These are phyloP conservation scores for Plectranthus barbatus DNA, from an alignment of 257 asterid species.

Conservation along the genomic window DNA sequence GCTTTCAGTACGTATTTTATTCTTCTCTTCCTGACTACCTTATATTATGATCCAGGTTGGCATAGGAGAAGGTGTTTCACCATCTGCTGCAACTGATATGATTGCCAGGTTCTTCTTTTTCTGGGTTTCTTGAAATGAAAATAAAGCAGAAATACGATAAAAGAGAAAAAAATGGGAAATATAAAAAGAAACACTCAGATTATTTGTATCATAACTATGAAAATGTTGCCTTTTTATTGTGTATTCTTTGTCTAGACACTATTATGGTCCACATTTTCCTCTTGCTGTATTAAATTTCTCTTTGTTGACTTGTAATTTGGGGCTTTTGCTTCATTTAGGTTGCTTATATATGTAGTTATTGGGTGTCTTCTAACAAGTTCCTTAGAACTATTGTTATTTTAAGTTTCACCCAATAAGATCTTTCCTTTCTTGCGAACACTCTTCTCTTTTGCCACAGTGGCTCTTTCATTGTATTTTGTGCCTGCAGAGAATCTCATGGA, in stretches of 20 bases:
- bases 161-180: background rate
- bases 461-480: no score
- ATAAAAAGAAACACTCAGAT: background rate
- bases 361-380: no score
- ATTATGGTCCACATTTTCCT: background rate
- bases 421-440: background rate
- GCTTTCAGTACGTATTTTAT: background rate
- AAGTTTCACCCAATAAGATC: background rate
- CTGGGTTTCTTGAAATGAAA: constrained; percentile 1
- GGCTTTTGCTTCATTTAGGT: no score
- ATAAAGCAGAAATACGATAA: background rate
- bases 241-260: no score
- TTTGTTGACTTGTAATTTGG: background rate
- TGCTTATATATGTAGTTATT: no score
- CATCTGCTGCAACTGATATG: constrained; percentile 97
- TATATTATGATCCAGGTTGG: constrained; percentile 57
- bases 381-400: no score
- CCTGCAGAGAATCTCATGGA: background rate
- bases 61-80: constrained; percentile 98
- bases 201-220: background rate
- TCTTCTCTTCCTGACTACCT: constrained; percentile 7
- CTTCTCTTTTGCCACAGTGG: background rate
- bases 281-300: background rate
- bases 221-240: no score
- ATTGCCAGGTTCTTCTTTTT: constrained; percentile 66